phyloP scores from a whole-genome alignment of 2,329 filamentous ascomycete genomes.

The Dothistroma pini region DNA sequence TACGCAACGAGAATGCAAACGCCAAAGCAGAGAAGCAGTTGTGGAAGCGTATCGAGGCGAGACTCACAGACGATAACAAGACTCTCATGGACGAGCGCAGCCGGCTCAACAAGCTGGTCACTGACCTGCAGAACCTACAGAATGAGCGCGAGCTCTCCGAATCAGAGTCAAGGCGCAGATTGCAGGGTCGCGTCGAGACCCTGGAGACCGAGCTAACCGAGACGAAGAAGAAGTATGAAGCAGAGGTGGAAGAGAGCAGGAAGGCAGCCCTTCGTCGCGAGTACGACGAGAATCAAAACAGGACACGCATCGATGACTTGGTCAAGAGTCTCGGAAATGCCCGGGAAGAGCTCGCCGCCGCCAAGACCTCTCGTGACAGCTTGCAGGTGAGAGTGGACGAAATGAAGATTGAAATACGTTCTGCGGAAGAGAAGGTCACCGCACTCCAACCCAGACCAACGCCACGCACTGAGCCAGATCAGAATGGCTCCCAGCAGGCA shows the following conservation, averaged over 20 bases:
- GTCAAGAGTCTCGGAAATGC: constrained; percentile 72
- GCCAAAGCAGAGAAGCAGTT: constrained; percentile 92
- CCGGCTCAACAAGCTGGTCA: constrained; percentile 75
- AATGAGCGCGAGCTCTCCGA: constrained; percentile 89
- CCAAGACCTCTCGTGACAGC: constrained; percentile 85
- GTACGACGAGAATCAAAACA: constrained; percentile 80
- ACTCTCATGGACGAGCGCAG: constrained; percentile 77
- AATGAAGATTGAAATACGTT: constrained; percentile 79
- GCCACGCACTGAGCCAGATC: constrained; percentile 48
- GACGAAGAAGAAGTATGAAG: constrained; percentile 76
- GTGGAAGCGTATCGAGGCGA: constrained; percentile 89
- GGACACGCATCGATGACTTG: constrained; percentile 90
- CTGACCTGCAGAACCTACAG: constrained; percentile 80
- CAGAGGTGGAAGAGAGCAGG: constrained; percentile 80
- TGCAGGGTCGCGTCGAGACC: constrained; percentile 72
- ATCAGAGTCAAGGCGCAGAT: constrained; percentile 72
- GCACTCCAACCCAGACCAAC: constrained; percentile 77
- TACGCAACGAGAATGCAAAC: constrained; percentile 87
- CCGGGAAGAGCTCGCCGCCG: constrained; percentile 79
- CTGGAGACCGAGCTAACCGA: constrained; percentile 75
- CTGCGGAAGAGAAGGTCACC: constrained; percentile 81
- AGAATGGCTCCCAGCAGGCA: constrained; percentile 42
- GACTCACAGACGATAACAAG: constrained; percentile 85
- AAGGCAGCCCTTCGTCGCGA: constrained; percentile 81
- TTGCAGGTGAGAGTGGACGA: constrained; percentile 86